A percentile compares a stretch with the other conserved stretches of the same genome.
Conservation (phyloP, 164 flowering plant genomes). For the Vitis amurensis region DNA sequence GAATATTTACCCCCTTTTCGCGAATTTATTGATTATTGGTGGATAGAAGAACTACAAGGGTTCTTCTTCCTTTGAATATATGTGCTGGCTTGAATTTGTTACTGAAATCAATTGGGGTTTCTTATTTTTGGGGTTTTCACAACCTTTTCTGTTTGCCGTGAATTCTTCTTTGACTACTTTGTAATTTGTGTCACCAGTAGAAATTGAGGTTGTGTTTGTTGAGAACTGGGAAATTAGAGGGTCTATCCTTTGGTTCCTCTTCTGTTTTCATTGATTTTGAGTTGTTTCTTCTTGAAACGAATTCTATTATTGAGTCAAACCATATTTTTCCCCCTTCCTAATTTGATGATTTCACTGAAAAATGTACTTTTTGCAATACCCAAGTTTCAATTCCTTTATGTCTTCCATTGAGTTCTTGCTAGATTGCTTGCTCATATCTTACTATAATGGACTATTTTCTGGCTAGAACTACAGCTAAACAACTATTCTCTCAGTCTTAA, state of each 20-base stretch:
- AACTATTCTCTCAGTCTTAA: background rate
- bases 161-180: constrained; percentile 11
- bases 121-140: background rate
- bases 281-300: background rate
- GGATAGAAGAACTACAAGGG: background rate
- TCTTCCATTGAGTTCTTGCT: background rate
- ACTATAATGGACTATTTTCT: background rate
- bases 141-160: background rate
- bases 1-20: constrained; percentile 2
- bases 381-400: background rate
- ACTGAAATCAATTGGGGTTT: background rate
- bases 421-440: background rate
- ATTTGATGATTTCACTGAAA: background rate
- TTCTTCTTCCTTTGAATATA: constrained; percentile 6
- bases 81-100: constrained; percentile 1
- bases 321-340: background rate
- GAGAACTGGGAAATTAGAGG: constrained; percentile 5
- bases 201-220: constrained; percentile 11
- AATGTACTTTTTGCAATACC: background rate
- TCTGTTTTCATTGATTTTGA: constrained; percentile 1
- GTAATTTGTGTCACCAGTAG: constrained; percentile 5
- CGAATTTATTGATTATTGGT: background rate
- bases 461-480: no score
- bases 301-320: constrained; percentile 7
- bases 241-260: background rate